These are phyloP conservation scores for Colletotrichum sp. DNA, from an alignment of 2,329 filamentous ascomycete species.

Conservation along the genomic window DNA sequence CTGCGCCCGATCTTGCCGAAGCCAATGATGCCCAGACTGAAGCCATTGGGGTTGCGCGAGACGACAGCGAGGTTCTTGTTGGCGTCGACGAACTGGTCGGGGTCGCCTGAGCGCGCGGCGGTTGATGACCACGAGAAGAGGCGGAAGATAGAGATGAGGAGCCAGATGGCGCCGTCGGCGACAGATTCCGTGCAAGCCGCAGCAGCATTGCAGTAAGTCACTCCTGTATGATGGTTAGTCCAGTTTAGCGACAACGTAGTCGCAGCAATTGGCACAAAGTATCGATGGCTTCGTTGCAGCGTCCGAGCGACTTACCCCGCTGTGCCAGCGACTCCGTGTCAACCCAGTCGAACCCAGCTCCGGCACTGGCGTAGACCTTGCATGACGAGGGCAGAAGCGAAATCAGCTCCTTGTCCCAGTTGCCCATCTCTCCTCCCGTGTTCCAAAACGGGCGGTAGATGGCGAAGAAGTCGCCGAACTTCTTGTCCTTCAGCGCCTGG, in stretches of 20 bases:
- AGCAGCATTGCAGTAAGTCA: slow-evolving; percentile 16
- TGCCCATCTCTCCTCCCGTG: slow-evolving; percentile 19
- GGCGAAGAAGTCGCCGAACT: slow-evolving; percentile 18
- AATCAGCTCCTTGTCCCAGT: slow-evolving; percentile 17
- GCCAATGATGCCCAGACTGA: slow-evolving; percentile 57
- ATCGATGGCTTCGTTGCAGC: not conserved
- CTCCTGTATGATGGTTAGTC: not conserved
- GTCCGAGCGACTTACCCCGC: not conserved
- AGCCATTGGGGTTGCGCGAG: slow-evolving; percentile 17
- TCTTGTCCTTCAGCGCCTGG: slow-evolving; percentile 11
- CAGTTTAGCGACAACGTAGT: not conserved
- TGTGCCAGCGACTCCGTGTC: slow-evolving; percentile 15
- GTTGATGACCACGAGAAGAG: slow-evolving; percentile 17
- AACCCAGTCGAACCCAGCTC: slow-evolving; percentile 17
- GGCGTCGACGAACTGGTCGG: slow-evolving; percentile 18
- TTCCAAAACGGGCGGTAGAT: slow-evolving; percentile 21
- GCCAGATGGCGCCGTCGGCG: slow-evolving; percentile 21
- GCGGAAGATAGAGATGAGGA: slow-evolving; percentile 16
- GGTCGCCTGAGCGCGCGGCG: slow-evolving; percentile 16
- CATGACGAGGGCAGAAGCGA: slow-evolving; percentile 15
- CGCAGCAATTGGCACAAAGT: not conserved
- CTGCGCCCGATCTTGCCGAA: slow-evolving; percentile 65
- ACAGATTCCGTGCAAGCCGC: slow-evolving; percentile 17
- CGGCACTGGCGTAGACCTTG: slow-evolving; percentile 16
- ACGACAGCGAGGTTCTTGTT: slow-evolving; percentile 16